Conservation (phyloP, 371 early-diverging fungal species). For the Rhizopus microsporus region DNA sequence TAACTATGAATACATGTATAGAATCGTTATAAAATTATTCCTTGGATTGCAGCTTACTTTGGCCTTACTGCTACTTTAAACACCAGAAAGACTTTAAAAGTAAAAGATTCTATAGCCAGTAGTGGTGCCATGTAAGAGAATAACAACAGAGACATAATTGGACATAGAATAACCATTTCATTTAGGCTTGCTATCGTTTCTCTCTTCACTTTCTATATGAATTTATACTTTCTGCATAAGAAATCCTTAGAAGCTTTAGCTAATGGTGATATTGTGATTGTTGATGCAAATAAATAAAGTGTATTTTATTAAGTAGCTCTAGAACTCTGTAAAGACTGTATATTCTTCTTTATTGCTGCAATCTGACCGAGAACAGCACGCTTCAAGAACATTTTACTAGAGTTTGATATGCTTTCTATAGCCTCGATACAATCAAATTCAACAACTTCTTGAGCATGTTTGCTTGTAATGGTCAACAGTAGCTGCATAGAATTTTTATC, state of each 20-base stretch:
- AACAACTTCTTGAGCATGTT: slow-evolving; percentile 16
- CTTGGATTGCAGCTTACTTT: slow-evolving; percentile 50
- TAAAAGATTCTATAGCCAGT: slow-evolving; percentile 32
- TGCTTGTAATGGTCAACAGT: slow-evolving; percentile 16
- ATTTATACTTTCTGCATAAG: slow-evolving; percentile 36
- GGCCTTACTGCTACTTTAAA: slow-evolving; percentile 42
- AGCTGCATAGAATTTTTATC: slow-evolving; percentile 27
- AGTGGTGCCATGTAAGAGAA: slow-evolving; percentile 43
- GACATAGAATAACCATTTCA: background rate
- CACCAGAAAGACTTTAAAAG: slow-evolving; percentile 36
- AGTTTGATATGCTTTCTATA: slow-evolving; percentile 8
- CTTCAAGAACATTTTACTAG: slow-evolving; percentile 26
- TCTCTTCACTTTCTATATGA: slow-evolving; percentile 44
- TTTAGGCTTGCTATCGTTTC: slow-evolving; percentile 40
- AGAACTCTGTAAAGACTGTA: background rate
- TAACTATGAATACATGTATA: slow-evolving; percentile 6
- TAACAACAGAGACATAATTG: background rate
- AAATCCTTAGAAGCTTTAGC: slow-evolving; percentile 26
- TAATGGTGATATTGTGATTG: slow-evolving; percentile 14
- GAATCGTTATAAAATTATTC: slow-evolving; percentile 39
- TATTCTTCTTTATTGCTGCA: slow-evolving; percentile 10
- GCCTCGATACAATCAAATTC: slow-evolving; percentile 7
- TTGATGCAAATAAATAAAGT: slow-evolving; percentile 6
- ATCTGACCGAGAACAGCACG: slow-evolving; percentile 20
- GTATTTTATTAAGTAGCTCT: background rate